phyloP scores from a whole-genome alignment of 148 eudicot genomes.

The Selenicereus undatus region DNA sequence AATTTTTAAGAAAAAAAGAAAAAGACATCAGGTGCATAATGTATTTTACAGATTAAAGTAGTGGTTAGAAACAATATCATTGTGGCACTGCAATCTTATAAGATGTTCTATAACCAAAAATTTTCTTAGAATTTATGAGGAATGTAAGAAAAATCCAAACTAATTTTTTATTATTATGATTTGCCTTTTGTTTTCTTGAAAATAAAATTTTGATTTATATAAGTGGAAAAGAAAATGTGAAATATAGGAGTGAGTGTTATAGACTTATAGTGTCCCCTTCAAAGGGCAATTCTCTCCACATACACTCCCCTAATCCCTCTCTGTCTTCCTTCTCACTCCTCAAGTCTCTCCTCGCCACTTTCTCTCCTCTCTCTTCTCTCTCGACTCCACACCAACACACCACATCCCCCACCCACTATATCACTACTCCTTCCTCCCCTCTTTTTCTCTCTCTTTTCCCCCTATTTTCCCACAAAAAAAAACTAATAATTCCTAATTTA shows the following conservation, averaged over 20 bases:
- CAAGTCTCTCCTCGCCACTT: slow-evolving; percentile 33
- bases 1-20: too few relatives aligned
- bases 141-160: neutral
- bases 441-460: neutral
- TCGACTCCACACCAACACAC: neutral
- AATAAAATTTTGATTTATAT: neutral
- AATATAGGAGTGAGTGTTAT: slow-evolving; percentile 12
- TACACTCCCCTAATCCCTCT: slow-evolving; percentile 16
- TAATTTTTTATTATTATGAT: too few relatives aligned
- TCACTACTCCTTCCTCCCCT: neutral
- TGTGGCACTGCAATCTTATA: too few relatives aligned
- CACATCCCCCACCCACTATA: neutral
- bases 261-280: slow-evolving; percentile 4
- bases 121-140: neutral
- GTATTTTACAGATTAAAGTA: too few relatives aligned
- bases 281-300: neutral
- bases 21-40: too few relatives aligned
- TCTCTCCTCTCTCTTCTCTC: slow-evolving; percentile 13
- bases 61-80: too few relatives aligned
- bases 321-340: slow-evolving; percentile 28
- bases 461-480: neutral
- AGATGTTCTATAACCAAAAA: too few relatives aligned
- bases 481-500: neutral
- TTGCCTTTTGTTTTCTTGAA: too few relatives aligned
- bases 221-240: neutral